Conservation (phyloP, 331 rosid genomes). For the Stylosanthes scabra region DNA sequence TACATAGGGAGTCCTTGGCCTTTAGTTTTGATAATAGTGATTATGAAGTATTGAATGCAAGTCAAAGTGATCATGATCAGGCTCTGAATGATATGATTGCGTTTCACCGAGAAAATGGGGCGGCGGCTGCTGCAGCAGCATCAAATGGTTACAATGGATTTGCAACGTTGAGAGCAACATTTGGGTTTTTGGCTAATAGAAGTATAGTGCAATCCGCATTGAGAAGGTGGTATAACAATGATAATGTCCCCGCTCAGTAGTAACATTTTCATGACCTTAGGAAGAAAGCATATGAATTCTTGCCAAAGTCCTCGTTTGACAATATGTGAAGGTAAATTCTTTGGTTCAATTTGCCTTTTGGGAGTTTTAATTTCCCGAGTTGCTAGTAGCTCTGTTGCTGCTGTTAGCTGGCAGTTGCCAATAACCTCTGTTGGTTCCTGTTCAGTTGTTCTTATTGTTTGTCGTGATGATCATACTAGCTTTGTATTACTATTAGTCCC, state of each 20-base stretch:
- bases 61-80: constrained; percentile 46
- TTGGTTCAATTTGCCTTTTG: constrained; percentile 26
- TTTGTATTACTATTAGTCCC: neutral
- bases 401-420: constrained; percentile 14
- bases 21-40: constrained; percentile 69
- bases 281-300: constrained; percentile 25
- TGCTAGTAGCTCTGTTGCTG: neutral
- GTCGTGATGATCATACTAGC: neutral
- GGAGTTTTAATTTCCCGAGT: constrained; percentile 24
- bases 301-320: constrained; percentile 32
- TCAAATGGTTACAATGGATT: constrained; percentile 50
- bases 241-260: constrained; percentile 45
- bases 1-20: constrained; percentile 62
- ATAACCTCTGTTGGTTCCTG: constrained; percentile 10
- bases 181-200: constrained; percentile 63
- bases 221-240: constrained; percentile 62
- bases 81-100: constrained; percentile 47
- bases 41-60: constrained; percentile 54
- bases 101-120: constrained; percentile 32
- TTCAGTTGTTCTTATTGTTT: constrained; percentile 13
- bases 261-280: constrained; percentile 34
- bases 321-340: constrained; percentile 17
- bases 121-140: constrained; percentile 46
- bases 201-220: constrained; percentile 62
- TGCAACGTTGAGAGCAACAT: constrained; percentile 55